Evolutionary conservation across 2,329 filamentous ascomycete species (phyloP), one percentile per base, ranked within the genome.

Genomic region (Botryosphaeria agaves): DNA sequence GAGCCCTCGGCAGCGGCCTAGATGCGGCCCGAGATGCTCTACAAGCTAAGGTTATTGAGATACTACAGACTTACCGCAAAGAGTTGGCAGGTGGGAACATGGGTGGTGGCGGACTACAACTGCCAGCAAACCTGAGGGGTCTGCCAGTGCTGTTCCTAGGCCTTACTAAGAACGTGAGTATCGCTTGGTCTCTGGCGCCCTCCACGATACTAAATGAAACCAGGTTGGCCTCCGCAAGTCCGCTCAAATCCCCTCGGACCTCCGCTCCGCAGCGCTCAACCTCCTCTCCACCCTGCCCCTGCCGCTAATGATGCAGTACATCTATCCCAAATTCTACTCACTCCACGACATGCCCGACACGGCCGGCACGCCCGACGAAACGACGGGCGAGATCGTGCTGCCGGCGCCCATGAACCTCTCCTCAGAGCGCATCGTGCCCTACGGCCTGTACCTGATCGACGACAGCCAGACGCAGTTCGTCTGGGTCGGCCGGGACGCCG

Each of bases 401-500:
- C 89, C 89, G 15, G 82, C 81, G 4, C 66, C 81, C 0, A 44
- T 82, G 45, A 94, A 94, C 52, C 66, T 95, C 34, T 84, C 83
- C 3, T 93, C 85, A 1, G 83, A 87, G 52, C 72, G 79, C 28
- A 69, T 98, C 29, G 81, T 83, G 3, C 71, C 84, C 1, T 93
- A 91, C 48, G 89, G 89, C 17, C 62, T 98, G 12, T 98, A 98
- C 55, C 69, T 98, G 34, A 89, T 98, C 44, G 89, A 98, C 45
- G 89, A 98, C 47, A 85, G 85, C 3, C 87, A 94, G 55, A 94
- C 83, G 5, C 89, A 98, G 52, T 98, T 98, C 66, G 59, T 98
- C 28, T 98, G 89, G 89, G 69, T 95, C 14, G 89, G 89, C 9
- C 75, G 85, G 20, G 87, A 98, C 41, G 78, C 87, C 1, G 83